Percentiles rank a stretch among this genome's conserved stretches.
Evolutionary conservation across 2,329 filamentous ascomycete species (phyloP).

Genomic region (Neofusicoccum cordaticola): DNA sequence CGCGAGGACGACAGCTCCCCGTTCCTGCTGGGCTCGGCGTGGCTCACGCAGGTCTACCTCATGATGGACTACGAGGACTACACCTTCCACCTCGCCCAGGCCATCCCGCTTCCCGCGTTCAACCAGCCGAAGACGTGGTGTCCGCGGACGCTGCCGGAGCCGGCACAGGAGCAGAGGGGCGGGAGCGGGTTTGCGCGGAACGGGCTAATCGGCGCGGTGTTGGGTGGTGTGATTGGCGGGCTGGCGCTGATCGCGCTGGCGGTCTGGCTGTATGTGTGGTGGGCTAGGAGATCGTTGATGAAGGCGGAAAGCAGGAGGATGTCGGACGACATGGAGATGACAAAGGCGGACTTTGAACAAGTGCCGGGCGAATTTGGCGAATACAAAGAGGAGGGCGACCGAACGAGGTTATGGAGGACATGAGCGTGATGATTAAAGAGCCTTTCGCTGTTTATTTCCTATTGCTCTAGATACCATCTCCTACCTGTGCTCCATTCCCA

Average conservation of each 20-base stretch:
- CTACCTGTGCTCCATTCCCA: background rate
- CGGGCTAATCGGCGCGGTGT: constrained; percentile 38
- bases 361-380: constrained; percentile 17
- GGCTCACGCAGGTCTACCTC: constrained; percentile 44
- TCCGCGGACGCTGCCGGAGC: constrained; percentile 33
- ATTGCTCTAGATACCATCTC: background rate
- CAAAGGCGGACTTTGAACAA: constrained; percentile 30
- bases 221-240: constrained; percentile 38
- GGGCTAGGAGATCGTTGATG: constrained; percentile 28
- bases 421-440: background rate
- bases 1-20: constrained; percentile 28
- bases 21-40: constrained; percentile 40
- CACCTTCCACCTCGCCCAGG: constrained; percentile 42
- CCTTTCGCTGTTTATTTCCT: background rate
- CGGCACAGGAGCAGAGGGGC: background rate
- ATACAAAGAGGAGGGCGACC: background rate
- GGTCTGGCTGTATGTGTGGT: constrained; percentile 29
- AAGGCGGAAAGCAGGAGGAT: constrained; percentile 19
- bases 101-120: constrained; percentile 38
- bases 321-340: constrained; percentile 6
- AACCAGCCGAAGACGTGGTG: constrained; percentile 44
- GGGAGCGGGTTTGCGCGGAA: constrained; percentile 31
- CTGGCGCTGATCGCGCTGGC: constrained; percentile 29
- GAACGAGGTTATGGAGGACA: background rate
- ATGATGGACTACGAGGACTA: constrained; percentile 43